Evolutionary conservation across 805 yeast species (phyloP), one percentile per base, ranked within the genome.

Genomic region (Debaryomyces maramus): DNA sequence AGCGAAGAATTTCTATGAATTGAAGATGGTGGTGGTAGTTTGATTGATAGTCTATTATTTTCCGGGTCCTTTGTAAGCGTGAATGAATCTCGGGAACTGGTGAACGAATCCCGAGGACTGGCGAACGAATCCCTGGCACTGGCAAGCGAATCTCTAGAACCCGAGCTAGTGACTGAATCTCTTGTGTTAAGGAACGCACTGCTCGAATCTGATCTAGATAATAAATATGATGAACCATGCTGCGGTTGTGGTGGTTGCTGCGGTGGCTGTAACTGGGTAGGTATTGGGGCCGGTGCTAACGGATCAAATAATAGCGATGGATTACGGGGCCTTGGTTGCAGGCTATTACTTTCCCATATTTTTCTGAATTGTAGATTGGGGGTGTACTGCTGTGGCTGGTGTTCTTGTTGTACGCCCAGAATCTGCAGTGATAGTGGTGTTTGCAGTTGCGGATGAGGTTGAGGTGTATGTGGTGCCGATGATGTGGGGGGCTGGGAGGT

Each of bases 261-360:
- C 13, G 13, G 11, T 7, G 28, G 28, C 13, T 24, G 28, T 10
- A 24, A 24, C 11, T 24, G 28, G 11, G 40, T 27, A 13, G 52
- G 47, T 15, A 34, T 39, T 10, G 73, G 72, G 3, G 53, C 65
- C 1, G 76, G 71, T 2, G 77, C 75, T 40, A 75, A 60, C 1
- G 81, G 81, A 46, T 76, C 81, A 39, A 64, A 58, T 23, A 72
- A 62, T 27, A 75, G 58, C 8, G 79, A 74, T 3, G 79, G 79
- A 40, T 68, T 63, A 45, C 81, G 53, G 24, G 62, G 72, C 37
- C 74, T 58, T 15, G 37, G 16, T 5, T 39, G 30, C 10, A 32
- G 34, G 21, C 32, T 37, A 31, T 40, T 40, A 5, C 46, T 38
- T 30, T 61, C 65, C 68, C 70, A 65, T 14, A 66, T 63, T 41